A percentile compares a stretch with the other conserved stretches of the same genome.
Evolutionary conservation across 192 early-diverging fungal species (phyloP).

Genomic region (Obelidium mucronatum): DNA sequence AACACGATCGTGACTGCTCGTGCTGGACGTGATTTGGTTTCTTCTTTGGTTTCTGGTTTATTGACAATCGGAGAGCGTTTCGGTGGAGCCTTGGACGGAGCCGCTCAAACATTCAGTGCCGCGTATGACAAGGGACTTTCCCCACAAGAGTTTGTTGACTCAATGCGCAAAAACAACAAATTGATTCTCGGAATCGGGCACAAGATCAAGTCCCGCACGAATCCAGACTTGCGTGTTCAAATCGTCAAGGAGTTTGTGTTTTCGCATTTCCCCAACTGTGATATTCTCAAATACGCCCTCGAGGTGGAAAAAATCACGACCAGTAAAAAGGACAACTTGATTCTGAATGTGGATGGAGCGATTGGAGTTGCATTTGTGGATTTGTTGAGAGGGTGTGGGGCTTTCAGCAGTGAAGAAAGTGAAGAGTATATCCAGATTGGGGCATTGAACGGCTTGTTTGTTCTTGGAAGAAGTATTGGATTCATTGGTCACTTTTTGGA

Average conservation of each 20-base stretch:
- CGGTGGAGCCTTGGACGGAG: conserved; percentile 97
- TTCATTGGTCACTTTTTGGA: conserved; percentile 99
- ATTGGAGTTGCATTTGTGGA: conserved; percentile 97
- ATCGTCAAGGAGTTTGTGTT: conserved; percentile 95
- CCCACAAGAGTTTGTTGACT: conserved; percentile 93
- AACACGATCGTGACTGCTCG: conserved; percentile 82
- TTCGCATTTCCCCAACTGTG: conserved; percentile 84
- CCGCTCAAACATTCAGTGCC: conserved; percentile 86
- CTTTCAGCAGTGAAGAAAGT: conserved; percentile 92
- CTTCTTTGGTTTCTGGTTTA: conserved; percentile 92
- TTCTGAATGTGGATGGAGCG: conserved; percentile 87
- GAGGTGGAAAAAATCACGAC: conserved; percentile 96
- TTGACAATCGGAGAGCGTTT: conserved; percentile 98
- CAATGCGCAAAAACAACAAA: conserved; percentile 96
- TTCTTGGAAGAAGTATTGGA: conserved; percentile 92
- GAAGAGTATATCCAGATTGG: conserved; percentile 96
- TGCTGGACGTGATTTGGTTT: conserved; percentile 97
- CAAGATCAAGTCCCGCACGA: conserved; percentile 99
- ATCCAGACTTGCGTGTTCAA: conserved; percentile 96
- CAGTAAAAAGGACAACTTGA: conserved; percentile 92
- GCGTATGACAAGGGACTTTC: conserved; percentile 94
- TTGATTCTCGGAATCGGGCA: conserved; percentile 98
- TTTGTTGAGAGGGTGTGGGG: conserved; percentile 88
- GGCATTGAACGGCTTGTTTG: conserved; percentile 96
- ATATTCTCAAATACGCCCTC: conserved; percentile 92